These are phyloP conservation scores for Pseudohyphozyma bogoriensis DNA, from an alignment of 768 basidiomycete species.

Conservation along the genomic window DNA sequence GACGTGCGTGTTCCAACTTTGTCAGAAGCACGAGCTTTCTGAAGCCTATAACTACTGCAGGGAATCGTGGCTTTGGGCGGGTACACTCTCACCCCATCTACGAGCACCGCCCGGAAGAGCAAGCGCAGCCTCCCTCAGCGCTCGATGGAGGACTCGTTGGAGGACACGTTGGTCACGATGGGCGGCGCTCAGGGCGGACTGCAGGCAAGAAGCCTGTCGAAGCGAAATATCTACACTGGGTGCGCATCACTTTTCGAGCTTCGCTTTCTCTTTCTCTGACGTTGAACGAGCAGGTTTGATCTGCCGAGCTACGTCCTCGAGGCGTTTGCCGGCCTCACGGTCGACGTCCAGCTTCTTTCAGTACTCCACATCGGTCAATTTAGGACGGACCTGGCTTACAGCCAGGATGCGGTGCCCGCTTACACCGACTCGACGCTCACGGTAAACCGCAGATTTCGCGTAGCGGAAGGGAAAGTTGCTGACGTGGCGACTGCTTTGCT, in stretches of 20 bases:
- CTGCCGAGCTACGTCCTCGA: constrained; percentile 53
- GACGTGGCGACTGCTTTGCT: no score
- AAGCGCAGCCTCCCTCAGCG: neutral
- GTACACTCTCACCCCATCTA: constrained; percentile 1
- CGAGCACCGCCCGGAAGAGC: neutral
- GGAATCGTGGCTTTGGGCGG: neutral
- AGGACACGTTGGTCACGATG: neutral
- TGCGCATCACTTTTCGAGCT: constrained; percentile 34
- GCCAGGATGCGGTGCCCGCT: constrained; percentile 50
- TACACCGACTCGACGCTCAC: constrained; percentile 54
- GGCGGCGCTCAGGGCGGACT: constrained; percentile 34
- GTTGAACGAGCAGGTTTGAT: constrained; percentile 45
- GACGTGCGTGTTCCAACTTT: constrained; percentile 57
- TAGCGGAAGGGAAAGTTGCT: no score
- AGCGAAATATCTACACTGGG: constrained; percentile 44
- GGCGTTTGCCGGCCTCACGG: constrained; percentile 56
- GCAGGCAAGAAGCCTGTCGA: constrained; percentile 22
- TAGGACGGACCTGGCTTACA: constrained; percentile 52
- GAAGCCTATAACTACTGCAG: no score
- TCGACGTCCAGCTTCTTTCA: constrained; percentile 52
- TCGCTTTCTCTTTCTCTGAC: no score
- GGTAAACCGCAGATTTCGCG: no score
- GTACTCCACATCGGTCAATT: constrained; percentile 58
- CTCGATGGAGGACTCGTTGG: neutral
- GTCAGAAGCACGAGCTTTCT: constrained; percentile 48